Evolutionary conservation across 23 red algal genomes (phyloP).

Genomic region (Cyanidiococcus yangmingshanensis): DNA sequence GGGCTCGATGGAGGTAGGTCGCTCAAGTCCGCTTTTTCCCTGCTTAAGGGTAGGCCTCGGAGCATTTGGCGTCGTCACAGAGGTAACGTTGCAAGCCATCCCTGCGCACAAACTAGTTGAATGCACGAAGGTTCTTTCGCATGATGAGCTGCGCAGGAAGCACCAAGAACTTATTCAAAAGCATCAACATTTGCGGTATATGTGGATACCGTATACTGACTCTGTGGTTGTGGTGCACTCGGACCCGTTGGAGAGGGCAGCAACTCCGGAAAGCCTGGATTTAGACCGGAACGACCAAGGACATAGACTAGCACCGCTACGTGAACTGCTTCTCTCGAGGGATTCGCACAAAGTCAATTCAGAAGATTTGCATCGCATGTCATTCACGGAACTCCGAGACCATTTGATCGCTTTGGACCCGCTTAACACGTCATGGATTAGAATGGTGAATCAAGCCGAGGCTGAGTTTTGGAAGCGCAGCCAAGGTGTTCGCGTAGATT

Average conservation of each 20-base stretch:
- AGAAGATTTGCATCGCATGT: conserved; percentile 28
- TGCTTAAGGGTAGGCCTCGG: conserved; percentile 55
- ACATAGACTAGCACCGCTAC: conserved; percentile 26
- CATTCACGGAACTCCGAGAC: conserved; percentile 51
- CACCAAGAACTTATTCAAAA: conserved; percentile 34
- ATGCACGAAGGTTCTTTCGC: conserved; percentile 34
- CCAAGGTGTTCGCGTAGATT: conserved; percentile 48
- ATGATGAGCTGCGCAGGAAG: conserved; percentile 27
- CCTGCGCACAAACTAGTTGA: conserved; percentile 56
- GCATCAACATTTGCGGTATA: conserved; percentile 79
- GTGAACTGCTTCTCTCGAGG: conserved; percentile 25
- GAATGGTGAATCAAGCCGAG: conserved; percentile 56
- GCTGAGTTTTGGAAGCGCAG: conserved; percentile 54
- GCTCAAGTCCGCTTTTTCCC: conserved; percentile 33
- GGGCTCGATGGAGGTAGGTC: conserved; percentile 34
- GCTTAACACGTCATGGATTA: conserved; percentile 49
- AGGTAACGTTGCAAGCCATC: conserved; percentile 62
- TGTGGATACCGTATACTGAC: conserved; percentile 92
- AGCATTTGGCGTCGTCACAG: conserved; percentile 58
- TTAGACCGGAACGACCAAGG: background rate
- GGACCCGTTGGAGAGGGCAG: conserved; percentile 29
- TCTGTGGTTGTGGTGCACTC: conserved; percentile 69
- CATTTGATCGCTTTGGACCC: conserved; percentile 52
- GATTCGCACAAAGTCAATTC: background rate
- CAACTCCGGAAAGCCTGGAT: background rate